Conservation (phyloP, 2,329 filamentous ascomycete genomes). For the Lasiodiplodia hormozganensis region DNA sequence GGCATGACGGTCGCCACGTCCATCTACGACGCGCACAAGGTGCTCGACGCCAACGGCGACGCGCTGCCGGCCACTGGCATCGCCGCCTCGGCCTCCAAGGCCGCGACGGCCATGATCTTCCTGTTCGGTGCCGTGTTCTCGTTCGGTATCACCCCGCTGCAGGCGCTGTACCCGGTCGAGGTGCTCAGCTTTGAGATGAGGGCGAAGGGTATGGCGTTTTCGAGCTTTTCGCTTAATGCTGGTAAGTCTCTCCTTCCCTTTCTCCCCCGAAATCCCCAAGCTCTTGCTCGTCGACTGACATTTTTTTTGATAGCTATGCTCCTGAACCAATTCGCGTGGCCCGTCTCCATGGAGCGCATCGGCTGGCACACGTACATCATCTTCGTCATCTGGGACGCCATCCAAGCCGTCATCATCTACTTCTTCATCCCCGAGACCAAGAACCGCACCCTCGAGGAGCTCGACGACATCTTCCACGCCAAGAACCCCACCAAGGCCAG, state of each 20-base stretch:
- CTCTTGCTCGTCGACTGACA: not conserved
- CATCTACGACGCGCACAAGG: conserved; percentile 23
- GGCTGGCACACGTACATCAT: conserved; percentile 52
- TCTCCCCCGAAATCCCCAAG: not conserved
- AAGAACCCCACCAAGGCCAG: conserved; percentile 47
- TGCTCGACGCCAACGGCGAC: not conserved
- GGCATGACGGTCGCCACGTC: conserved; percentile 35
- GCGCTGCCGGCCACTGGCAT: not conserved
- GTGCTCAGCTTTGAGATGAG: conserved; percentile 55
- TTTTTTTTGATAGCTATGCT: too few species aligned
- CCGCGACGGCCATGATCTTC: conserved; percentile 42
- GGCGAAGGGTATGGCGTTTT: conserved; percentile 50
- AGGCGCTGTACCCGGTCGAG: conserved; percentile 58
- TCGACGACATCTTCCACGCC: conserved; percentile 52
- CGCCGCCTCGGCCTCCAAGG: conserved; percentile 3
- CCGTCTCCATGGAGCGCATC: conserved; percentile 47
- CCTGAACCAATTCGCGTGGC: conserved; percentile 43
- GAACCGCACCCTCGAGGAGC: conserved; percentile 54
- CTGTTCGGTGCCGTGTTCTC: conserved; percentile 44
- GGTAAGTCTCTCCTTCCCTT: not conserved
- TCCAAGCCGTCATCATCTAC: conserved; percentile 49
- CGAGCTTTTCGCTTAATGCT: conserved; percentile 41
- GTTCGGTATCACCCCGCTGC: conserved; percentile 49
- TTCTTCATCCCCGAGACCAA: conserved; percentile 49
- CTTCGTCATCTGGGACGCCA: conserved; percentile 51